Evolutionary conservation across 257 asterid species (phyloP).

Genomic region (Penstemon newberryi): DNA sequence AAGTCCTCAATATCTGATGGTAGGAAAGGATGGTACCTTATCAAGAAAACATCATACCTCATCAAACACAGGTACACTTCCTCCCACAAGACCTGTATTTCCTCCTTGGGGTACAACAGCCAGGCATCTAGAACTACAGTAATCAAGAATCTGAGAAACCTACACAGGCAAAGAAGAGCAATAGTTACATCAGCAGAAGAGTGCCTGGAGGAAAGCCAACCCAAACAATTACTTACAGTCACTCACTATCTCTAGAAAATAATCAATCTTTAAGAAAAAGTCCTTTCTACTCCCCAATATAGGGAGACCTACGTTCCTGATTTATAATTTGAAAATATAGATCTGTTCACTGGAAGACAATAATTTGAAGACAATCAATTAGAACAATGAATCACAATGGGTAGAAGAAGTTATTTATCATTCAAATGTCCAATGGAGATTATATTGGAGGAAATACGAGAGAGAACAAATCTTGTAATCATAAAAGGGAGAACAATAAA

Average conservation of each 20-base stretch:
- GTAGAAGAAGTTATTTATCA: not conserved
- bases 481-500: not conserved
- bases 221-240: slow-evolving; percentile 5
- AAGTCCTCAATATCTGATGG: slow-evolving; percentile 7
- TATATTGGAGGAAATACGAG: not conserved
- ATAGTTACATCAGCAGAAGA: slow-evolving; percentile 19
- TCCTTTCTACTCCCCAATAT: slow-evolving; percentile 10
- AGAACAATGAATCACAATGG: slow-evolving; percentile 15
- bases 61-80: slow-evolving; percentile 93
- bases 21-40: not conserved
- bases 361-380: not conserved
- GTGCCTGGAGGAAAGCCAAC: slow-evolving; percentile 9
- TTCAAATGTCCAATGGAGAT: not conserved
- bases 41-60: slow-evolving; percentile 57
- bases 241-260: not conserved
- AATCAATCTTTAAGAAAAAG: not conserved
- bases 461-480: not conserved
- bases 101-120: slow-evolving; percentile 99
- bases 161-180: slow-evolving; percentile 34
- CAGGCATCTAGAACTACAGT: slow-evolving; percentile 81
- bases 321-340: not conserved
- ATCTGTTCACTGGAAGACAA: slow-evolving; percentile 1
- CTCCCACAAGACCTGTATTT: slow-evolving; percentile 98
- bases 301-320: not conserved
- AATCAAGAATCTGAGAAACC: slow-evolving; percentile 88